phyloP scores from a whole-genome alignment of 345 rosid species.

The Psidium guajava region DNA sequence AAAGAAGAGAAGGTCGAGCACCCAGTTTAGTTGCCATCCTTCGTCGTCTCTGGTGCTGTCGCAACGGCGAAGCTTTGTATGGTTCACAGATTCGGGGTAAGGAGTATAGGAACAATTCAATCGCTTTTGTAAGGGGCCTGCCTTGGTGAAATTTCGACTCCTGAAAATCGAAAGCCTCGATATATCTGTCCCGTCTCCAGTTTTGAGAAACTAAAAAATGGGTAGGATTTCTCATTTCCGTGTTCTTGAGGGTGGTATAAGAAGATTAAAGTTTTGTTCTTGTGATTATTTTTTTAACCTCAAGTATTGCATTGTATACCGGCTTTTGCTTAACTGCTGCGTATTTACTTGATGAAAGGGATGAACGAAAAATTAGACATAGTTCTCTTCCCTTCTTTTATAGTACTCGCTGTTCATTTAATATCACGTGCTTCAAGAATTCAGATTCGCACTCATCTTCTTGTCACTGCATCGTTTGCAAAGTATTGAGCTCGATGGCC shows the following conservation, averaged over 20 bases:
- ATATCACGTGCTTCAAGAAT: neutral
- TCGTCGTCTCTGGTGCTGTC: neutral
- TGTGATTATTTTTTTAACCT: neutral
- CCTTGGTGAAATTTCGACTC: neutral
- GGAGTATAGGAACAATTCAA: neutral
- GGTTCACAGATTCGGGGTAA: neutral
- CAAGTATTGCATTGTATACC: neutral
- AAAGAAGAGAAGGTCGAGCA: slow-evolving; percentile 5
- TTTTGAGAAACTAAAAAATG: neutral
- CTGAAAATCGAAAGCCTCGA: neutral
- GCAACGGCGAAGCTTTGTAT: neutral
- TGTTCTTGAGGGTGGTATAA: neutral
- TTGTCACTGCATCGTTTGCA: neutral
- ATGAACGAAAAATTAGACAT: neutral
- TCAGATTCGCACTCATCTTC: neutral
- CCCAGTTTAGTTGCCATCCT: slow-evolving; percentile 4
- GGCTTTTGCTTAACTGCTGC: neutral
- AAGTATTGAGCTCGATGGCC: neutral
- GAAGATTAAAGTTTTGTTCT: neutral
- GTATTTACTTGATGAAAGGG: neutral
- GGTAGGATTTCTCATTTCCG: neutral
- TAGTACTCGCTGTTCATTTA: neutral
- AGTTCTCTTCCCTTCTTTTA: neutral
- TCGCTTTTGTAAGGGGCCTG: neutral
- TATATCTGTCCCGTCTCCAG: neutral